Percentiles rank a stretch among this genome's conserved stretches.
Conservation (phyloP, 345 rosid genomes). For the Camelina sativa region DNA sequence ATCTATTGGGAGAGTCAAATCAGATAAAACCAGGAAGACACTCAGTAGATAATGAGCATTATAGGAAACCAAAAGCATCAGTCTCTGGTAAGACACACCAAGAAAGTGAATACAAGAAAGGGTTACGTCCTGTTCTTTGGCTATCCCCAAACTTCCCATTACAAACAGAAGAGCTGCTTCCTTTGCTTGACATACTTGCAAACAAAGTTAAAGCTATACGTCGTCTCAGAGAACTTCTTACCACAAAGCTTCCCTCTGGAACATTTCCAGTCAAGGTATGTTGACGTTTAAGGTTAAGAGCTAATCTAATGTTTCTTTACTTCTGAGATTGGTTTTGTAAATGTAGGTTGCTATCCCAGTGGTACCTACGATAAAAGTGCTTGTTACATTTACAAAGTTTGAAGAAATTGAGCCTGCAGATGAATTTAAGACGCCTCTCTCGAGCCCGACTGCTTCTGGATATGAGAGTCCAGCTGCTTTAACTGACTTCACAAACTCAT, state of each 20-base stretch:
- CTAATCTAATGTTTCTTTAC: not conserved
- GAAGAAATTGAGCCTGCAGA: slow-evolving; percentile 84
- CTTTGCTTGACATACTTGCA: slow-evolving; percentile 96
- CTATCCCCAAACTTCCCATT: slow-evolving; percentile 84
- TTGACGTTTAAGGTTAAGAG: not conserved
- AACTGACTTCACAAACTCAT: slow-evolving; percentile 52
- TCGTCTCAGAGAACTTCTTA: slow-evolving; percentile 90
- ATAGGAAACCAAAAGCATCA: slow-evolving; percentile 57
- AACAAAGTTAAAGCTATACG: slow-evolving; percentile 98
- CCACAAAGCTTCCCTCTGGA: slow-evolving; percentile 92
- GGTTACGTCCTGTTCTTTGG: slow-evolving; percentile 94
- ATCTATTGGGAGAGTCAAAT: slow-evolving; percentile 71
- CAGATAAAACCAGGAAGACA: slow-evolving; percentile 83
- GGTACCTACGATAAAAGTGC: slow-evolving; percentile 87
- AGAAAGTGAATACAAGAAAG: slow-evolving; percentile 92
- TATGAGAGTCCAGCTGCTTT: slow-evolving; percentile 65
- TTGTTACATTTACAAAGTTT: slow-evolving; percentile 90
- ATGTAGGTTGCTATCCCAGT: slow-evolving; percentile 96
- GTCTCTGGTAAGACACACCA: slow-evolving; percentile 59
- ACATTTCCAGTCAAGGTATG: slow-evolving; percentile 96
- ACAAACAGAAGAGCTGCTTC: slow-evolving; percentile 92
- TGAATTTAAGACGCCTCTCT: slow-evolving; percentile 89
- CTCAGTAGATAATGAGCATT: slow-evolving; percentile 72
- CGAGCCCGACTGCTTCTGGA: slow-evolving; percentile 71
- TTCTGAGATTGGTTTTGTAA: slow-evolving; percentile 2